Evolutionary conservation across 2,329 filamentous ascomycete genomes (phyloP), one percentile per base, ranked within the genome.

Genomic region (Fusarium nygamai): DNA sequence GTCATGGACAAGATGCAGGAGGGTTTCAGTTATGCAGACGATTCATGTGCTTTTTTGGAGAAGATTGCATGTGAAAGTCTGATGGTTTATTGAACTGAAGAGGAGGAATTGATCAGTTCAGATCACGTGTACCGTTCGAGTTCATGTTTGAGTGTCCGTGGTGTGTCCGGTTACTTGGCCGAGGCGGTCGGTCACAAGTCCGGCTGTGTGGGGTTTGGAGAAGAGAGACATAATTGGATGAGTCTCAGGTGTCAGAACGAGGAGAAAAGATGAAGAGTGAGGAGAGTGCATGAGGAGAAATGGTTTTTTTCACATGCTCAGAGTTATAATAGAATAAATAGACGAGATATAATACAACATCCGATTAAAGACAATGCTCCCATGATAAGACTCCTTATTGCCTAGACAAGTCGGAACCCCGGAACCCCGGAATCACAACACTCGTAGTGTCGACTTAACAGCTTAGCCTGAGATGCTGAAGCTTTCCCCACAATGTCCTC

Each of bases 171-270:
- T 67, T 46, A 75, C 65, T 61, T 67, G 69, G 51, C 72, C 72
- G 72, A 75, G 59, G 47, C 24, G 51, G 43, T 75, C 72, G 72
- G 72, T 61, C 61, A 75, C 72, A 73, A 71, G 72, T 75, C 72
- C 72, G 72, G 65, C 22, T 44, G 61, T 63, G 68, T 64, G 72
- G 61, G 61, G 61, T 57, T 75, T 75, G 72, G 72, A 43, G 72
- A 69, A 70, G 59, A 27, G 17, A 22, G 33, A 31, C 31, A 38
- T 73, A 13, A 72, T 72, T 74, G 70, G 73, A 31, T 38, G 29
- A 39, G 24, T 39, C 51, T 17, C 39, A 29, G 38, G n/a, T 50
- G 22, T 54, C 24, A 51, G 33, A 39, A 66, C 61, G 39, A 43
- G 54, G 53, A 54, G 64, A 59, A 63, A 57, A n/a, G 48, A 36